phyloP scores from a whole-genome alignment of 331 rosid species.

The Malus hybrid region DNA sequence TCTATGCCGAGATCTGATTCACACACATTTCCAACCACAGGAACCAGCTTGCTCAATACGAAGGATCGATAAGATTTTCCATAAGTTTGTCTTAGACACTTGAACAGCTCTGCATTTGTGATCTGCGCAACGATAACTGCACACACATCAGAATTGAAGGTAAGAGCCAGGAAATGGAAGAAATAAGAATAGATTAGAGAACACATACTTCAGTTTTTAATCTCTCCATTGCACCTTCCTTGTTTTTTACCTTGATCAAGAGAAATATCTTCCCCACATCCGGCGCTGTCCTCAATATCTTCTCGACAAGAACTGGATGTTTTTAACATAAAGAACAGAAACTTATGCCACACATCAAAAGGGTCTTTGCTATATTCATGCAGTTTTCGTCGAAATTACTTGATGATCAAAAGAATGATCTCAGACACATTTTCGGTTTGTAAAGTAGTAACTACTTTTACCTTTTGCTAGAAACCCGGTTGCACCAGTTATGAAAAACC shows the following conservation, averaged over 20 bases:
- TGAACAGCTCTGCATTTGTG: constrained; percentile 79
- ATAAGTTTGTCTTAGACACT: constrained; percentile 59
- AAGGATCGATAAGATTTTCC: constrained; percentile 75
- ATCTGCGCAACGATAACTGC: constrained; percentile 32
- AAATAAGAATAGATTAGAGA: not conserved
- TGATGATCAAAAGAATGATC: not conserved
- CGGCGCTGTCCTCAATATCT: constrained; percentile 63
- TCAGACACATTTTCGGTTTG: not conserved
- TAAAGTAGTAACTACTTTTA: not conserved
- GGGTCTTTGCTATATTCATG: no score
- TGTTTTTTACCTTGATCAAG: constrained; percentile 82
- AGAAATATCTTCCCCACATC: constrained; percentile 85
- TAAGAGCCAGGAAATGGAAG: not conserved
- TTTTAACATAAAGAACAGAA: not conserved
- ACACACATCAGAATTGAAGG: not conserved
- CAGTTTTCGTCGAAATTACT: no score
- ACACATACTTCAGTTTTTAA: constrained; percentile 62
- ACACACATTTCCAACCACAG: constrained; percentile 74
- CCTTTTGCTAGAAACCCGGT: constrained; percentile 98
- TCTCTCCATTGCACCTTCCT: constrained; percentile 76
- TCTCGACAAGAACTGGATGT: constrained; percentile 45
- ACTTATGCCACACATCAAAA: not conserved
- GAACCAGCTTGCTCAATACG: constrained; percentile 83
- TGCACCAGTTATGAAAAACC: constrained; percentile 74
- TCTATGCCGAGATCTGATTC: constrained; percentile 74